phyloP scores from a whole-genome alignment of 768 basidiomycete species.

The Brasilioporus rufonigricans region DNA sequence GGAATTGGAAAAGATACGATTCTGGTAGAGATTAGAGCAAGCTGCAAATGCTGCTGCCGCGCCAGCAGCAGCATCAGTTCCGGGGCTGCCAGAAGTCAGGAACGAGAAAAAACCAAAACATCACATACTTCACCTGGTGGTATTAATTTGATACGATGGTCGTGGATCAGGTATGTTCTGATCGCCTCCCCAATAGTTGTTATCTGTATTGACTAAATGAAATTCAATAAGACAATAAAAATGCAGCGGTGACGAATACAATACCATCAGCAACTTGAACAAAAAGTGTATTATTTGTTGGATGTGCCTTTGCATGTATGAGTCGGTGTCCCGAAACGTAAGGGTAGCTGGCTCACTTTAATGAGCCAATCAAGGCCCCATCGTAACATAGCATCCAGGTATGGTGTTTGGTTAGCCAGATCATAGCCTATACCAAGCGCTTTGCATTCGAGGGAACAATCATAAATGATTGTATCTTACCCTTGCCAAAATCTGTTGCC shows the following conservation, averaged over 20 bases:
- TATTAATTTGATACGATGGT: constrained; percentile 76
- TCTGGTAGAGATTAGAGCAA: constrained; percentile 78
- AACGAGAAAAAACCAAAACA: not conserved
- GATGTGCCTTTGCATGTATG: constrained; percentile 62
- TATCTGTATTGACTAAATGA: constrained; percentile 55
- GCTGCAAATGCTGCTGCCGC: constrained; percentile 86
- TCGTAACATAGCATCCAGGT: constrained; percentile 87
- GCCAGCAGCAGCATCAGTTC: constrained; percentile 86
- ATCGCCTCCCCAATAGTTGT: constrained; percentile 91
- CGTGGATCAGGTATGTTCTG: constrained; percentile 70
- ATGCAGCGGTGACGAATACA: not conserved
- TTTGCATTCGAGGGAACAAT: not conserved
- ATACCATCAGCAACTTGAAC: constrained; percentile 72
- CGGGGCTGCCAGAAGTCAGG: constrained; percentile 47
- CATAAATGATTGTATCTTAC: constrained; percentile 31
- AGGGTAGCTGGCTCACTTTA: constrained; percentile 49
- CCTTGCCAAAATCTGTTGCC: constrained; percentile 78
- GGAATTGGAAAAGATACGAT: constrained; percentile 50
- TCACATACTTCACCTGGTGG: constrained; percentile 41
- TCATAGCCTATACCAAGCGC: constrained; percentile 61
- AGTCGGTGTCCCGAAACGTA: not conserved
- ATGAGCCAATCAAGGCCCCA: constrained; percentile 94
- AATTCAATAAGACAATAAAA: constrained; percentile 1
- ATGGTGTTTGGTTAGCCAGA: constrained; percentile 79
- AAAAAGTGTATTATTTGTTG: constrained; percentile 65